Evolutionary conservation across 768 basidiomycete species (phyloP).

Genomic region (Lactarius sanguifluus): DNA sequence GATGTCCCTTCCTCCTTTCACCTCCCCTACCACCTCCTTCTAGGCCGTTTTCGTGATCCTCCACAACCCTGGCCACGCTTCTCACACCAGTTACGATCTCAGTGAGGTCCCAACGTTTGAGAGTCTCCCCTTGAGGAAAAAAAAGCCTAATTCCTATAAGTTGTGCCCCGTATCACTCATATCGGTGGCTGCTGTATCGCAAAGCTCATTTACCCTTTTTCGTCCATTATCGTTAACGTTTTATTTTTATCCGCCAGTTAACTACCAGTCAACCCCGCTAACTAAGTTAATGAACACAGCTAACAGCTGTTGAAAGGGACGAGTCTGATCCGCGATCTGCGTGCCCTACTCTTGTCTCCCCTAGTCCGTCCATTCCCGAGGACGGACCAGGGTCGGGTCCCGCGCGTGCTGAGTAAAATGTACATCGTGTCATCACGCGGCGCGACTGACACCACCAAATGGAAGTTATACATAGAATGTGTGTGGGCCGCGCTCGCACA

Average conservation of each 20-base stretch:
- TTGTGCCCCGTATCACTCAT: background rate
- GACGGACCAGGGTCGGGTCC: slow-evolving; percentile 5
- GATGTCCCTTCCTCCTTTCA: background rate
- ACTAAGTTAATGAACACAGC: slow-evolving; percentile 1
- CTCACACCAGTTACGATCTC: slow-evolving; percentile 11
- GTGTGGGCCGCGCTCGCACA: background rate
- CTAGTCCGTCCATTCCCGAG: slow-evolving; percentile 14
- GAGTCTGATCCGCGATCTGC: slow-evolving; percentile 20
- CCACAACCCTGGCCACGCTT: slow-evolving; percentile 17
- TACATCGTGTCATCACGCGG: background rate
- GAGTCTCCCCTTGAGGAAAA: background rate
- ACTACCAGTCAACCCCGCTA: slow-evolving; percentile 3
- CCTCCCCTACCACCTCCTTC: slow-evolving; percentile 3
- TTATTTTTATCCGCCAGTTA: slow-evolving; percentile 10
- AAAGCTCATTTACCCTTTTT: slow-evolving; percentile 24
- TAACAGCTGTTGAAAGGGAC: background rate
- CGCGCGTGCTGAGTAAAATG: background rate
- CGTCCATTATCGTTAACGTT: background rate
- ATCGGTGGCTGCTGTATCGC: background rate
- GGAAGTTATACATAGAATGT: slow-evolving; percentile 2
- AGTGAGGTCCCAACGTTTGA: slow-evolving; percentile 5
- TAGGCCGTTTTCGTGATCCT: slow-evolving; percentile 8
- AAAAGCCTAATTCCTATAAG: slow-evolving; percentile 1
- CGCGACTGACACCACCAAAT: slow-evolving; percentile 4
- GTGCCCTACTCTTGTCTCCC: slow-evolving; percentile 5